Base-by-base conservation (phyloP, 495 filamentous ascomycete species). In the Sabuloglossum arenarium region DNA sequence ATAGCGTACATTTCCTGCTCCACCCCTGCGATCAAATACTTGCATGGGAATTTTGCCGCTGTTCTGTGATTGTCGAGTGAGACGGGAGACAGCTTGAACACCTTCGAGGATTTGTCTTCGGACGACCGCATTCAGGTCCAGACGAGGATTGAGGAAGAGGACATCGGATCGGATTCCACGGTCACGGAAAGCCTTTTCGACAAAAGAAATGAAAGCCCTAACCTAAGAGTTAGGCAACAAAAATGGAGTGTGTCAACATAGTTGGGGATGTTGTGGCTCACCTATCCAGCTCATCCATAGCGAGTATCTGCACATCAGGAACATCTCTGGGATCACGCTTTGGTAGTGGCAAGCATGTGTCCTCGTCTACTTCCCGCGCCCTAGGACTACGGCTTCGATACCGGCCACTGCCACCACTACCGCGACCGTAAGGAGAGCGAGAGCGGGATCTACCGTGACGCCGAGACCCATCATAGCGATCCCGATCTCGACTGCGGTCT, bases 231-330 rank as follows among this genome's bases (percentile, higher is more conserved):
- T 51, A 27, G 47, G 34, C 8, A 39, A 59, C 30, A 23, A 6
- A n/a, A 30, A 23, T 23, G 39, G 50, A 19, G 19, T 30, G 32
- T 19, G 3, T 10, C 10, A 5, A 43, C 0, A 5, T 1, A 43
- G 19, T 43, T 16, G 39, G 39, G 39, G 6, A 4, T 21, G 3
- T 43, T n/a, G 19, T 39, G 34, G 65, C 76, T 60, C 58, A 82
- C 80, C 78, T 75, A 39, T 87, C 81, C 12, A 95, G 72, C 62
- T 89, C 81, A 60, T 90, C 82, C 14, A 86, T 67, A 0, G 94
- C 76, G 1, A 98, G 72, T 27, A 96, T 75, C 62, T 95, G 90
- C 27, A 97, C 85, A 61, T 97, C 91, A 3, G 91, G 91, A 23
- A 97, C 79, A 58, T 94, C 80, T 54, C 75, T 70, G 1, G 85